Conservation (phyloP, 2,329 filamentous ascomycete species). For the Cladosporium sp. region DNA sequence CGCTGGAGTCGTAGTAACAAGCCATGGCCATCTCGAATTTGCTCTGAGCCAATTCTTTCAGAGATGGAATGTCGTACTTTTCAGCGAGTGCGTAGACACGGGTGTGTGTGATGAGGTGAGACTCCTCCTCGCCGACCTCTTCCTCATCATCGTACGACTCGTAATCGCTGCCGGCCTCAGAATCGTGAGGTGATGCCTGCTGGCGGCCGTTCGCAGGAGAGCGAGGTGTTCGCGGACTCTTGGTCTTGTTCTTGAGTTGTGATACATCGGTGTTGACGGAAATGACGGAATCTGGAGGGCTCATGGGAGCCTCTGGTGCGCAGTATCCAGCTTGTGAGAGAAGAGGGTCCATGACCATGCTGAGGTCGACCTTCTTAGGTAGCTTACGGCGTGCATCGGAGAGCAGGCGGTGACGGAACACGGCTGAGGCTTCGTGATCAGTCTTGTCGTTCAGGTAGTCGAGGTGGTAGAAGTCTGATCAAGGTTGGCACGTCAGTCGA, state of each 20-base stretch:
- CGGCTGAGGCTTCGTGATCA: constrained; percentile 29
- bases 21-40: constrained; percentile 50
- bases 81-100: constrained; percentile 53
- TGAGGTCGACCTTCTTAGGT: constrained; percentile 37
- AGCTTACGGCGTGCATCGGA: constrained; percentile 30
- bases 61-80: constrained; percentile 51
- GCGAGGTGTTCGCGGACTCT: constrained; percentile 24
- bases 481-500: constrained; percentile 13
- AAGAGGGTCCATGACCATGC: constrained; percentile 38
- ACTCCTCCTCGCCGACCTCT: constrained; percentile 40
- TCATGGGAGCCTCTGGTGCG: constrained; percentile 23
- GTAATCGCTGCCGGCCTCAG: constrained; percentile 39
- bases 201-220: constrained; percentile 24
- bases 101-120: constrained; percentile 48
- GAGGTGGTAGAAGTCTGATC: constrained; percentile 40
- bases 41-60: constrained; percentile 47
- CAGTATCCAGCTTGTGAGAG: constrained; percentile 37
- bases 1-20: constrained; percentile 45
- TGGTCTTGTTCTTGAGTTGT: constrained; percentile 16
- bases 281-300: constrained; percentile 25
- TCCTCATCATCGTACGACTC: constrained; percentile 39
- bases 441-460: constrained; percentile 36
- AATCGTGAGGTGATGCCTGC: constrained; percentile 28
- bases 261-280: constrained; percentile 23
- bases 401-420: constrained; percentile 36